Percentiles rank a stretch among this genome's conserved stretches.
Evolutionary conservation across 2,329 filamentous ascomycete genomes (phyloP).

Genomic region (Ophiostoma sp.): DNA sequence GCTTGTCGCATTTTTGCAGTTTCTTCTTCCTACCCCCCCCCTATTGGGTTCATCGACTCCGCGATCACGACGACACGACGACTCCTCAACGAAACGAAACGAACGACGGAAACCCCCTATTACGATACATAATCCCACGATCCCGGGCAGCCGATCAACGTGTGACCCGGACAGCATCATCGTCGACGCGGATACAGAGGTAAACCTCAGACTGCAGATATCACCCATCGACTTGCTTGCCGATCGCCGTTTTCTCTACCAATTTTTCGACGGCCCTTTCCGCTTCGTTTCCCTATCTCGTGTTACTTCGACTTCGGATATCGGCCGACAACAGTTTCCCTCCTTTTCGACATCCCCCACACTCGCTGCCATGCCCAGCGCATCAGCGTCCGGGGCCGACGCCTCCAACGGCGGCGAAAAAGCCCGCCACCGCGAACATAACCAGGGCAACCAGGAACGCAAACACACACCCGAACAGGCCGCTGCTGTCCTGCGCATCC

Average conservation of each 20-base stretch:
- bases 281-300: background rate
- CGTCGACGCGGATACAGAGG: background rate
- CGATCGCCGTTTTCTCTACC: background rate
- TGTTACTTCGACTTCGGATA: background rate
- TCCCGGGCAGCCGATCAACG: background rate
- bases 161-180: background rate
- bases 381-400: constrained; percentile 57
- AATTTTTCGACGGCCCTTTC: background rate
- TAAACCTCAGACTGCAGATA: background rate
- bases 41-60: background rate
- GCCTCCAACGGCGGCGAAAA: constrained; percentile 41
- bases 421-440: constrained; percentile 62
- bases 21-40: background rate
- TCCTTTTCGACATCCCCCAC: background rate
- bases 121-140: background rate
- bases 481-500: constrained; percentile 84
- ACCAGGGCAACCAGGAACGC: constrained; percentile 73
- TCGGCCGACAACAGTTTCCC: background rate
- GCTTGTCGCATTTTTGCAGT: background rate
- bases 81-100: background rate
- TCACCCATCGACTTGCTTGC: background rate
- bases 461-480: constrained; percentile 89
- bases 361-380: constrained; percentile 46
- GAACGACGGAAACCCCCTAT: background rate
- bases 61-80: constrained; percentile 2